Conservation (phyloP, 2,329 filamentous ascomycete species). For the Xylaria sp. region DNA sequence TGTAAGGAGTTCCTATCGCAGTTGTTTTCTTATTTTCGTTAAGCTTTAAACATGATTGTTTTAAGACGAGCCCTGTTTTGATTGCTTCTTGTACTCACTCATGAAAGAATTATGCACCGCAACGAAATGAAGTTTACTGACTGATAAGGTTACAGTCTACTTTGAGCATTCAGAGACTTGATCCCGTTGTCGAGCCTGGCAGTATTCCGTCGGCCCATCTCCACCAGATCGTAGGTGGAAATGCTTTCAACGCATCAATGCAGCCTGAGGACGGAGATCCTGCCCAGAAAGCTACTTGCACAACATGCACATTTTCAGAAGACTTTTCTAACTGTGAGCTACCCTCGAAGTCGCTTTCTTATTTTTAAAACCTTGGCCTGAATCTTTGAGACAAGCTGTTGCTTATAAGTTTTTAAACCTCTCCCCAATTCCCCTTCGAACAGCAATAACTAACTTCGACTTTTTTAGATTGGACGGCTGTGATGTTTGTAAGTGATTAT, state of each 20-base stretch:
- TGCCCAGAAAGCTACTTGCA: conserved; percentile 45
- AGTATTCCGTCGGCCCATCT: conserved; percentile 45
- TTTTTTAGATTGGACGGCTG: conserved; percentile 6
- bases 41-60: too few relatives aligned
- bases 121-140: not conserved
- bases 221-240: conserved; percentile 49
- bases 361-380: not conserved
- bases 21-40: not conserved
- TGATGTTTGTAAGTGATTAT: conserved; percentile 39
- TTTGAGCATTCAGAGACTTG: conserved; percentile 47
- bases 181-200: conserved; percentile 48
- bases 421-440: not conserved
- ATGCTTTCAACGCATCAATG: conserved; percentile 49
- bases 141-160: conserved; percentile 24
- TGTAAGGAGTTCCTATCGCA: conserved; percentile 26
- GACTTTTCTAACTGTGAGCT: conserved; percentile 45
- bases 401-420: not conserved
- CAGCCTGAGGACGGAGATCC: conserved; percentile 42
- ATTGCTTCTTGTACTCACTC: too few relatives aligned
- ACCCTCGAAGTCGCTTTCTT: not conserved
- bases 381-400: too few relatives aligned
- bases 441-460: not conserved
- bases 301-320: conserved; percentile 47
- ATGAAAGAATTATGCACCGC: not conserved
- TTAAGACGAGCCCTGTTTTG: not conserved